These are phyloP conservation scores for Yamadazyma laniorum DNA, from an alignment of 805 yeast genomes.

Conservation along the genomic window DNA sequence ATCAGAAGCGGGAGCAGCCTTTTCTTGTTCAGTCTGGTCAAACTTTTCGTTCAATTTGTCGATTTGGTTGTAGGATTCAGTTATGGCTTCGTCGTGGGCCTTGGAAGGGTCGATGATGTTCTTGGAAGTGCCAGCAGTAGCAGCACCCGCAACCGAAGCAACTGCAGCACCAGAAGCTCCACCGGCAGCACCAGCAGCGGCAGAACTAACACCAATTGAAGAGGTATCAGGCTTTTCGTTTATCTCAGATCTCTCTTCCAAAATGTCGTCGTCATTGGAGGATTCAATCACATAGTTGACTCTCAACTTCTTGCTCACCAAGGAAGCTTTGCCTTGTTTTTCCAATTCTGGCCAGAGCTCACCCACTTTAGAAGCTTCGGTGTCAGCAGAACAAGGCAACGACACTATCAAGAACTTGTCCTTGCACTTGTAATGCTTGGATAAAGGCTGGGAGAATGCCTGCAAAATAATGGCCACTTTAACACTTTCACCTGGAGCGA, in stretches of 20 bases:
- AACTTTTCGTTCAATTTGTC: slow-evolving; percentile 43
- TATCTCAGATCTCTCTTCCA: slow-evolving; percentile 4
- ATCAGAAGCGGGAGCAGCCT: slow-evolving; percentile 8
- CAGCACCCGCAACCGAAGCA: slow-evolving; percentile 13
- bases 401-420: slow-evolving; percentile 92
- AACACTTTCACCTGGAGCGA: slow-evolving; percentile 69
- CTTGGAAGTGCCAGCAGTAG: slow-evolving; percentile 15
- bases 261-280: slow-evolving; percentile 15
- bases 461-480: slow-evolving; percentile 82
- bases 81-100: slow-evolving; percentile 26
- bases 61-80: slow-evolving; percentile 42
- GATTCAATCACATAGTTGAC: slow-evolving; percentile 50
- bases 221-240: neutral
- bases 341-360: slow-evolving; percentile 77
- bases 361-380: slow-evolving; percentile 56
- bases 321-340: slow-evolving; percentile 50
- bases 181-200: slow-evolving; percentile 18
- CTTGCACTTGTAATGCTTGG: slow-evolving; percentile 71
- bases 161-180: slow-evolving; percentile 10
- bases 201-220: slow-evolving; percentile 3
- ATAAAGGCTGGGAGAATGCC: slow-evolving; percentile 75
- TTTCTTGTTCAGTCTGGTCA: slow-evolving; percentile 37
- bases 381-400: slow-evolving; percentile 67
- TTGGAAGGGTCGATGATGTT: slow-evolving; percentile 10
- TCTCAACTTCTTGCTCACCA: slow-evolving; percentile 63